A percentile compares a stretch with the other conserved stretches of the same genome.
phyloP scores from a whole-genome alignment of 805 yeast genomes.

The Jamesozyma jinghongensis region DNA sequence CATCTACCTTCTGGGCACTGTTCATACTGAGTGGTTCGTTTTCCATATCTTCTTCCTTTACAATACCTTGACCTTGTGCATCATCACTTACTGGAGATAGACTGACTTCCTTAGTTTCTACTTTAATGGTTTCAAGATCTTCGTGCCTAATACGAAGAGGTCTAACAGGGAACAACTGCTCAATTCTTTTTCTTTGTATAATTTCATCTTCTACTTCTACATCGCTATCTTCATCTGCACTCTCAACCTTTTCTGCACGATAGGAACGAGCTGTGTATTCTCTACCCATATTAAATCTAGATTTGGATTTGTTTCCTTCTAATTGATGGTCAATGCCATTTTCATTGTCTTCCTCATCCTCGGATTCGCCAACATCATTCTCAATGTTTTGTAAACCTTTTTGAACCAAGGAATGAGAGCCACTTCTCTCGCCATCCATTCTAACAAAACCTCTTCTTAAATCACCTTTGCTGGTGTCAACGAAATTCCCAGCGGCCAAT shows the following conservation, averaged over 20 bases:
- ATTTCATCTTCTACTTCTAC: constrained; percentile 20
- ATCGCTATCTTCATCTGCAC: constrained; percentile 14
- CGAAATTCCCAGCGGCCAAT: constrained; percentile 49
- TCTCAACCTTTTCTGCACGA: constrained; percentile 6
- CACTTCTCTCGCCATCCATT: constrained; percentile 6
- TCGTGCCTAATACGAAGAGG: constrained; percentile 46
- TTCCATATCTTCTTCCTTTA: constrained; percentile 16
- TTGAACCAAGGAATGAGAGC: constrained; percentile 13
- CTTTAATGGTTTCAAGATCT: constrained; percentile 31
- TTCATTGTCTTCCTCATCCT: constrained; percentile 34
- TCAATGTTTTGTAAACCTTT: constrained; percentile 18
- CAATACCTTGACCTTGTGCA: constrained; percentile 17
- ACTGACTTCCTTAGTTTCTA: constrained; percentile 23
- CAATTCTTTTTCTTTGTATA: constrained; percentile 20
- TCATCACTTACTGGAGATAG: constrained; percentile 20
- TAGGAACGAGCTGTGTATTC: constrained; percentile 41
- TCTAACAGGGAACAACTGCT: constrained; percentile 55
- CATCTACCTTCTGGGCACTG: constrained; percentile 16
- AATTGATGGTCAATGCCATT: constrained; percentile 22
- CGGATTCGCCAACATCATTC: constrained; percentile 27
- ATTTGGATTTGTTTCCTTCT: constrained; percentile 24
- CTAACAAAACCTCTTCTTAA: constrained; percentile 21
- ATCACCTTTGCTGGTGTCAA: constrained; percentile 18
- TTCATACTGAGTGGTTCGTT: constrained; percentile 9
- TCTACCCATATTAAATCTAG: constrained; percentile 56